Conservation (phyloP, 2,329 filamentous ascomycete species). For the Diplodia scrobiculata region DNA sequence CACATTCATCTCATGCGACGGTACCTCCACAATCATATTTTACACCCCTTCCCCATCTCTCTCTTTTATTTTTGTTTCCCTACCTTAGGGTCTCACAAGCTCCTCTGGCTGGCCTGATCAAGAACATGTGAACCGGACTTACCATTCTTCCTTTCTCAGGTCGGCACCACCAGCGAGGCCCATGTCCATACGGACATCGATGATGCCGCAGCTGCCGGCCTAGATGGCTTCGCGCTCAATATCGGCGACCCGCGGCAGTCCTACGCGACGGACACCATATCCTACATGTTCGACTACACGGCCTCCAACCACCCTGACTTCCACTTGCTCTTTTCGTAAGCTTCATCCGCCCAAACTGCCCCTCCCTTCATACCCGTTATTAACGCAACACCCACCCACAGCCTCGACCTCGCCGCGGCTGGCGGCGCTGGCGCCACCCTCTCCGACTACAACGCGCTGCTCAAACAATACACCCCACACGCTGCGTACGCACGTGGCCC, state of each 20-base stretch:
- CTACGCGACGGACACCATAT: constrained; percentile 7
- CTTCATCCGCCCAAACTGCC: too few relatives aligned
- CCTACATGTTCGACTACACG: not conserved
- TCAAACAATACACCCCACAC: constrained; percentile 1
- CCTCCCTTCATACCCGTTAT: not conserved
- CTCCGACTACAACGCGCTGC: constrained; percentile 8
- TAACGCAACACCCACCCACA: not conserved
- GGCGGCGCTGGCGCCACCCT: constrained; percentile 8
- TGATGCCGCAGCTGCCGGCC: not conserved
- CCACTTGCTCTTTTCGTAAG: constrained; percentile 17
- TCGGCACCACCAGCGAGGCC: not conserved
- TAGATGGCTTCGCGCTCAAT: constrained; percentile 20
- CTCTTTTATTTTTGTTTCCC: too few relatives aligned
- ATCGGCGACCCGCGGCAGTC: constrained; percentile 13
- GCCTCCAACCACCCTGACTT: not conserved
- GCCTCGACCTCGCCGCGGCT: constrained; percentile 10
- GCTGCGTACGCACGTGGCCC: not conserved
- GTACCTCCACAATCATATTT: not conserved
- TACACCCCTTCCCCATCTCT: not conserved
- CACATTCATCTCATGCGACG: not conserved
- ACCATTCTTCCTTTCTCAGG: not conserved
- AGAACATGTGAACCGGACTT: not conserved
- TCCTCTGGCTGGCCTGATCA: not conserved
- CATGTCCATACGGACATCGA: constrained; percentile 23
- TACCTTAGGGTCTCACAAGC: not conserved